Evolutionary conservation across 768 basidiomycete species (phyloP), one percentile per base, ranked within the genome.

Genomic region (Naganishia randhawae): DNA sequence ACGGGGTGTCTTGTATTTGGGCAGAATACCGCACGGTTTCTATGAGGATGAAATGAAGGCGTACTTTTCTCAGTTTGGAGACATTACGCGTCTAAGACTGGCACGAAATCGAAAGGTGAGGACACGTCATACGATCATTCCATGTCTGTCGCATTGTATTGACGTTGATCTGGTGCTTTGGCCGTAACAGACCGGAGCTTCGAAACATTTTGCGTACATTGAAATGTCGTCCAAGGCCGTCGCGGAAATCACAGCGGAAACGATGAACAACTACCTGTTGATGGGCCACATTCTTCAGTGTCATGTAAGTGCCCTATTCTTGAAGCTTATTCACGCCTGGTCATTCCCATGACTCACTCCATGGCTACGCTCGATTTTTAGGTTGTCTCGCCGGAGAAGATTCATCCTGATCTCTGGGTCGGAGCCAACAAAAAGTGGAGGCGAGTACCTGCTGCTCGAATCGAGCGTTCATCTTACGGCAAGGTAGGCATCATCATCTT

Each of bases 251-350:
- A 96, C 96, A 9, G 89, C 90, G 1, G 96, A 98, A 76, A 98
- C 95, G 51, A 98, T 98, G 96, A 87, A 99, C 84, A 98, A 96
- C 82, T 99, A 97, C 80, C 85, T 99, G 42, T 84, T 99, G 71
- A 86, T 89, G 84, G 94, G 95, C 8, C 95, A 96, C 77, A 89
- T 99, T 71, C 84, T 99, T 65, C 86, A 85, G 50, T 98, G 95
- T 83, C 89, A 73, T 37, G 80, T 80, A 45, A 68, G 79, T 73
- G 7, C 14, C n/a, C 50, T 41, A 32, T 45, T 48, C 32, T 25
- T 52, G 51, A 32, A 33, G n/a, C 22, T 29, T 25, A 8, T 53
- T n/a, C n/a, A n/a, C n/a, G n/a, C n/a, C n/a, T n/a, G n/a, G n/a
- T n/a, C n/a, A n/a, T n/a, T n/a, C n/a, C n/a, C n/a, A 22, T 53